Percentiles rank a stretch among this genome's conserved stretches.
These are phyloP conservation scores for Beta vulgaris DNA, from an alignment of 148 eudicot species.

Conservation along the genomic window DNA sequence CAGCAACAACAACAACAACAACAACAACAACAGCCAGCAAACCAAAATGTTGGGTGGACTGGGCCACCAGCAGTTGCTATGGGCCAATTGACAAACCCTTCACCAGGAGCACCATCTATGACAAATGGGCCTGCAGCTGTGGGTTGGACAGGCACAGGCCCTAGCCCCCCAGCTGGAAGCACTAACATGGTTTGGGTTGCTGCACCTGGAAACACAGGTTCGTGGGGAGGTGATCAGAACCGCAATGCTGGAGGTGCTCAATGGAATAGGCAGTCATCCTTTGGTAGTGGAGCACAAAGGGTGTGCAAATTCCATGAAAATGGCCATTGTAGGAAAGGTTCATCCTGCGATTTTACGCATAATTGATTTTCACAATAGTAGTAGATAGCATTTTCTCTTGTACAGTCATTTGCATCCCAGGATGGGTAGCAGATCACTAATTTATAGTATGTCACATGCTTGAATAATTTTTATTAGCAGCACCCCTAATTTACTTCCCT, in stretches of 20 bases:
- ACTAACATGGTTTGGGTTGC: slow-evolving; percentile 43
- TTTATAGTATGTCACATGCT: background rate
- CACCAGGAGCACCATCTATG: slow-evolving; percentile 40
- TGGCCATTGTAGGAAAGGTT: slow-evolving; percentile 58
- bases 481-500: background rate
- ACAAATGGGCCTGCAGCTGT: slow-evolving; percentile 38
- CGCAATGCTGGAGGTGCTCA: slow-evolving; percentile 41
- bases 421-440: slow-evolving; percentile 6
- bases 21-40: slow-evolving; percentile 41
- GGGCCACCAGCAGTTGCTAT: slow-evolving; percentile 31
- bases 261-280: slow-evolving; percentile 54
- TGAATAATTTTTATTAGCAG: background rate
- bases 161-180: slow-evolving; percentile 37
- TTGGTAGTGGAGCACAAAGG: slow-evolving; percentile 38
- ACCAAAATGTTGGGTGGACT: slow-evolving; percentile 68
- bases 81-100: slow-evolving; percentile 33
- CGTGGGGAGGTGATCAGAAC: slow-evolving; percentile 43
- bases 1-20: slow-evolving; percentile 41
- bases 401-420: slow-evolving; percentile 36
- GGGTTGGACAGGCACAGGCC: slow-evolving; percentile 40
- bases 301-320: slow-evolving; percentile 39
- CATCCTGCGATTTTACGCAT: slow-evolving; percentile 40
- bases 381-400: slow-evolving; percentile 19
- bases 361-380: slow-evolving; percentile 17
- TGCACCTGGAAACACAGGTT: slow-evolving; percentile 40